Base-by-base conservation (phyloP, 169 alveolate species). In the Plasmodium gonderi region DNA sequence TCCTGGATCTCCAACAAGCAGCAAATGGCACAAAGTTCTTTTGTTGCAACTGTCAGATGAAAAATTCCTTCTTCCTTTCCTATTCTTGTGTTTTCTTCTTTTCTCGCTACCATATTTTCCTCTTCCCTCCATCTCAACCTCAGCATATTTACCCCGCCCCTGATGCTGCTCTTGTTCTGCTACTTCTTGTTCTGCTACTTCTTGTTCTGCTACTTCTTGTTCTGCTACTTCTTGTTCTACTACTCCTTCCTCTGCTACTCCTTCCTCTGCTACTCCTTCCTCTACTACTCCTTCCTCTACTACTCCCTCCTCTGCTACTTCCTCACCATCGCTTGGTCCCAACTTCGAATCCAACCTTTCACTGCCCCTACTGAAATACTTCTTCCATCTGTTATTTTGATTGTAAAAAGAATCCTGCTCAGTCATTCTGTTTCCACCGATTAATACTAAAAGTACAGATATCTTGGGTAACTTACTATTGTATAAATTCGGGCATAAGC, bases 1-100 rank as follows among this genome's bases (percentile, higher is more conserved):
- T 6, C 99, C 99, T 5, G 99, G 99, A 74, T 97, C 99, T 0
- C 99, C 99, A 42, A 98, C 96, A 45, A 98, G 92, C 26, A 98
- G 92, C 42, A 98, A 80, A 91, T 98, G 99, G 65, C 97, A 95
- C 51, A 93, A 91, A 0, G 97, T 91, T 23, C 97, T 79, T 40
- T 90, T 77, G 51, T 93, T 93, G 12, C 60, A 90, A 75, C 78
- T 60, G 40, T 72, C 75, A 26, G 72, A n/a, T 1, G 83, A 45
- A 82, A 54, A 17, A 23, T 75, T n/a, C 9, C 26, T 60, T 7
- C 26, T 60, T 20, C 40, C 64, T 80, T 20, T 60, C 47, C 26
- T 23, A 23, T 49, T 90, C 72, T 23, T 36, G 33, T 36, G 47
- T 54, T 64, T 79, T 23, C 31, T 44, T 38, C 26, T 72, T 36